Conservation (phyloP, 441 rosid genomes). For the Corymbia calophylla region DNA sequence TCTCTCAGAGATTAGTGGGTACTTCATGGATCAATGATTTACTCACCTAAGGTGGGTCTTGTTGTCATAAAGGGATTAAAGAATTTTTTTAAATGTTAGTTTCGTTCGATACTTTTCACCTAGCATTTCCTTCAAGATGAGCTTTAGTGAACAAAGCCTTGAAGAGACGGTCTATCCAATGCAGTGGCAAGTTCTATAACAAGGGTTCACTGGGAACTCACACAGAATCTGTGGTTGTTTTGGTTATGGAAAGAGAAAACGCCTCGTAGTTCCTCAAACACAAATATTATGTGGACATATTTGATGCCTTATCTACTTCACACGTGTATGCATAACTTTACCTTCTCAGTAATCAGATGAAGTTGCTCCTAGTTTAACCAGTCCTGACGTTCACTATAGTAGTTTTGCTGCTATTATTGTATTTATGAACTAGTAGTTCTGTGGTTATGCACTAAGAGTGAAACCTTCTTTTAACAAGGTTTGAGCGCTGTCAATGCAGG, state of each 20-base stretch:
- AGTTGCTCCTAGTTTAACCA: neutral
- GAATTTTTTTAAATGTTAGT: neutral
- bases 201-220: neutral
- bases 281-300: neutral
- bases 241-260: neutral
- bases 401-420: neutral
- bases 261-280: neutral
- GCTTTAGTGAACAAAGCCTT: neutral
- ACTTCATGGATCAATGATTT: neutral
- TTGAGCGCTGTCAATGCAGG: conserved; percentile 13
- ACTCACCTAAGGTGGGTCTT: neutral
- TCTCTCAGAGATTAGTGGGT: neutral
- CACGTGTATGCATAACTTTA: neutral
- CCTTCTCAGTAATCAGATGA: neutral
- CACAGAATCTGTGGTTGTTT: neutral
- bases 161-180: neutral
- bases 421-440: neutral
- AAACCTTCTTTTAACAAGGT: neutral
- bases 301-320: neutral
- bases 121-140: neutral
- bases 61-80: neutral
- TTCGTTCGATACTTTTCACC: neutral
- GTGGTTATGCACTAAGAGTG: neutral
- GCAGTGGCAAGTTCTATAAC: neutral
- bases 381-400: neutral